A percentile compares a stretch with the other conserved stretches of the same genome.
Evolutionary conservation across 805 yeast species (phyloP).

Genomic region (Metschnikowia dekortorum): DNA sequence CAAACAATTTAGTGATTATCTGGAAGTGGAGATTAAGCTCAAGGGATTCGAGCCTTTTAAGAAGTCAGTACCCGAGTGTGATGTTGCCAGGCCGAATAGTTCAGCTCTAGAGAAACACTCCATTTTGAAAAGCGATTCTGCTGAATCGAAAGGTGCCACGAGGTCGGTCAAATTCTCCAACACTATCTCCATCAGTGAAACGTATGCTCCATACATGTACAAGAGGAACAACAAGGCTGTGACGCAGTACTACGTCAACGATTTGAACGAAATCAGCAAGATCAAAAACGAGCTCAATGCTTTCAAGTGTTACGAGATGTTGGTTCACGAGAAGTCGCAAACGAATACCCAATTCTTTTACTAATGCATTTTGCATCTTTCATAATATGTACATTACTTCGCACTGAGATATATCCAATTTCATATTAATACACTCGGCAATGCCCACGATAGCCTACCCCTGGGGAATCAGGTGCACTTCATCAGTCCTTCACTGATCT

Average conservation of each 20-base stretch:
- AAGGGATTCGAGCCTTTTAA: conserved; percentile 28
- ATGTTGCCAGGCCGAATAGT: neutral
- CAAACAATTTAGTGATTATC: conserved; percentile 34
- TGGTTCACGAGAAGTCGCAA: conserved; percentile 58
- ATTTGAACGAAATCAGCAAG: conserved; percentile 46
- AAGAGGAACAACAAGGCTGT: conserved; percentile 51
- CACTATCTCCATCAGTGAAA: conserved; percentile 45
- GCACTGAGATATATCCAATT: no score
- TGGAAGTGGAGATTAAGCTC: conserved; percentile 25
- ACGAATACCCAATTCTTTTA: conserved; percentile 64
- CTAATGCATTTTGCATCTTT: conserved; percentile 15
- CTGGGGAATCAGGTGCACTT: no score
- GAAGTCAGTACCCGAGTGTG: neutral
- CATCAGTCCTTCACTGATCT: neutral
- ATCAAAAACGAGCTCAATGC: conserved; percentile 63
- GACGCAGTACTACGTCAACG: conserved; percentile 48
- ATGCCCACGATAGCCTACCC: neutral
- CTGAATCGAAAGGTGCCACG: conserved; percentile 14
- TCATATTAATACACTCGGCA: neutral
- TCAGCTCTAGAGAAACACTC: conserved; percentile 14
- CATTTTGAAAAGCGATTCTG: conserved; percentile 1
- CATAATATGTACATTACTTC: neutral
- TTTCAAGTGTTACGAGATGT: conserved; percentile 62
- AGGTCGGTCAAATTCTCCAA: conserved; percentile 36
- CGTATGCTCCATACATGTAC: conserved; percentile 49